phyloP scores from a whole-genome alignment of 345 rosid genomes.

The Barbarea vulgaris region DNA sequence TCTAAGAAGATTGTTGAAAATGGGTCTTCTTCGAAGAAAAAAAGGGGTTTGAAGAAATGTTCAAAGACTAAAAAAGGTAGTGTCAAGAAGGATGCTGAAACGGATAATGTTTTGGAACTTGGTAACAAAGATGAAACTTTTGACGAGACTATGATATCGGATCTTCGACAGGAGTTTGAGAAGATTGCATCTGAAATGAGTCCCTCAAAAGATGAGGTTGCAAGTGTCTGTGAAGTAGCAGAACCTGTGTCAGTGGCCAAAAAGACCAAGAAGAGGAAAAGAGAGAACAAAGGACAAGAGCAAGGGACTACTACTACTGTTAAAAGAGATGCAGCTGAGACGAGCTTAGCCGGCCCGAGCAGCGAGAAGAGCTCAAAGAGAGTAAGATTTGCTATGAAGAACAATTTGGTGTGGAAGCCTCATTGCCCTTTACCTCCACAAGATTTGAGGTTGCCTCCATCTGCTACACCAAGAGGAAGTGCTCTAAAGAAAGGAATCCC shows the following conservation, averaged over 20 bases:
- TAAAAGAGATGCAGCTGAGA: constrained; percentile 49
- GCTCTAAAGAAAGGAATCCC: constrained; percentile 91
- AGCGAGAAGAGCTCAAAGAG: constrained; percentile 74
- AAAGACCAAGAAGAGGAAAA: constrained; percentile 72
- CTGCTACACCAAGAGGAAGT: constrained; percentile 96
- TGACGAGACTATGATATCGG: constrained; percentile 65
- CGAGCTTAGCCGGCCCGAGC: constrained; percentile 45
- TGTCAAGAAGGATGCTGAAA: constrained; percentile 42
- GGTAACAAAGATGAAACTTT: constrained; percentile 40
- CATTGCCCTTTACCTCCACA: constrained; percentile 94
- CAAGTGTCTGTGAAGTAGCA: constrained; percentile 50
- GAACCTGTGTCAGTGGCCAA: constrained; percentile 42
- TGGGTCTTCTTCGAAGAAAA: constrained; percentile 35
- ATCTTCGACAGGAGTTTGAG: constrained; percentile 91
- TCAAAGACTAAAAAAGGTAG: constrained; percentile 53
- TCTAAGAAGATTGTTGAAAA: constrained; percentile 35
- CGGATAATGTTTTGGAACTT: not conserved
- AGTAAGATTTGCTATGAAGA: constrained; percentile 88
- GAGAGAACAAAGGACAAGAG: constrained; percentile 57
- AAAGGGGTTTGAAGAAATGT: constrained; percentile 51
- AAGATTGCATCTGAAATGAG: constrained; percentile 78
- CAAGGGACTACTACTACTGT: constrained; percentile 12
- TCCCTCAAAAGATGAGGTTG: constrained; percentile 41
- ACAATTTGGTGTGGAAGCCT: constrained; percentile 96
- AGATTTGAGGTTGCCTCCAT: constrained; percentile 86